Percentiles rank a stretch among this genome's conserved stretches.
These are phyloP conservation scores for Trichoderma simmonsii DNA, from an alignment of 2,329 filamentous ascomycete genomes.

Conservation along the genomic window DNA sequence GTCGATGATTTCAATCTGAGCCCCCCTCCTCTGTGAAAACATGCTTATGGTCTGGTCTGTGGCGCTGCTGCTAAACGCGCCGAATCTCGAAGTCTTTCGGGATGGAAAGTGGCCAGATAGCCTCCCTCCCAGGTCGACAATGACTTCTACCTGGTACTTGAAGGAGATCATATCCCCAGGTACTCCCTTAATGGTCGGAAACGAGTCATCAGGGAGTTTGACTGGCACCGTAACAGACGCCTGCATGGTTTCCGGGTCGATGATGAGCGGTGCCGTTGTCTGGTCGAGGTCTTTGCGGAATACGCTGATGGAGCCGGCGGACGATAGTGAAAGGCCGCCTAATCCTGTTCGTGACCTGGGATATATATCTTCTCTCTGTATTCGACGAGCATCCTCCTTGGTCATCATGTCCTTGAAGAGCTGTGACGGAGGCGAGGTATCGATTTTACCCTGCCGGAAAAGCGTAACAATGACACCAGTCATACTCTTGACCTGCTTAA, in stretches of 20 bases:
- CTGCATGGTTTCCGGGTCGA: constrained; percentile 75
- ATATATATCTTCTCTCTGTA: constrained; percentile 79
- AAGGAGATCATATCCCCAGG: constrained; percentile 95
- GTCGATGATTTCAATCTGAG: constrained; percentile 79
- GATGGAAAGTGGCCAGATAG: constrained; percentile 69
- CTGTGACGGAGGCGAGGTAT: constrained; percentile 61
- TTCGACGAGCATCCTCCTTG: constrained; percentile 62
- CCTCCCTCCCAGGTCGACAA: constrained; percentile 88
- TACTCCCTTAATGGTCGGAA: constrained; percentile 86
- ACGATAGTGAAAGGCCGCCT: constrained; percentile 80
- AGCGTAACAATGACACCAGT: constrained; percentile 91
- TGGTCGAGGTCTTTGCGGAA: constrained; percentile 95
- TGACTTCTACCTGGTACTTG: constrained; percentile 88
- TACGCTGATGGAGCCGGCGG: constrained; percentile 81
- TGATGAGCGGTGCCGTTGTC: constrained; percentile 80
- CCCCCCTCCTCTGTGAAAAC: constrained; percentile 36
- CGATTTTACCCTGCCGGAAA: constrained; percentile 86
- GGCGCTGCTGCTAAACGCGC: constrained; percentile 29
- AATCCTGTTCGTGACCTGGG: constrained; percentile 84
- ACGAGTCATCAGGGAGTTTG: constrained; percentile 82
- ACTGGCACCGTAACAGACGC: constrained; percentile 80
- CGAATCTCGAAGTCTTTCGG: constrained; percentile 52
- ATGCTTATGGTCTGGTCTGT: constrained; percentile 28
- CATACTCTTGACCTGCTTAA: constrained; percentile 83
- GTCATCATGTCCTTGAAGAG: constrained; percentile 51